Evolutionary conservation across 1,284 basidiomycete genomes (phyloP).

Genomic region (Porogramme epimiltina): DNA sequence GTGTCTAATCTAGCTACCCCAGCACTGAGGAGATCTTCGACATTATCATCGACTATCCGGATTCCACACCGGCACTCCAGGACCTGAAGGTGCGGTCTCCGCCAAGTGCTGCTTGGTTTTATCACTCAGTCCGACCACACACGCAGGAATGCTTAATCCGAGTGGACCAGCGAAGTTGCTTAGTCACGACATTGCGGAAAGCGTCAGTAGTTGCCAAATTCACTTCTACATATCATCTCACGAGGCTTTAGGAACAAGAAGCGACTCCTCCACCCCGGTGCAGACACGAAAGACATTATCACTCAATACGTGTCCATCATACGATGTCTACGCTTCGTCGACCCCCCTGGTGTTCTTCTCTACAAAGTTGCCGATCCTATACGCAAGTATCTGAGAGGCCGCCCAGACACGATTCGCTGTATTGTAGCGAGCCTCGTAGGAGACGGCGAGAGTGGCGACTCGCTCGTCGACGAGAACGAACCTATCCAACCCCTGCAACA

Average conservation of each 20-base stretch:
- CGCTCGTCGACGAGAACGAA: conserved; percentile 78
- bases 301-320: conserved; percentile 95
- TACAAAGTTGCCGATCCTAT: conserved; percentile 93
- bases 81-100: conserved; percentile 76
- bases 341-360: conserved; percentile 90
- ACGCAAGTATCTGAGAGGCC: conserved; percentile 80
- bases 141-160: conserved; percentile 73
- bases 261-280: conserved; percentile 93
- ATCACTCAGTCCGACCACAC: neutral
- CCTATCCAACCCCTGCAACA: conserved; percentile 75
- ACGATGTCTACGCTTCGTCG: conserved; percentile 86
- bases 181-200: conserved; percentile 72
- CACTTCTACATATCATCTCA: neutral
- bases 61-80: conserved; percentile 83
- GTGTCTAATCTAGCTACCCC: neutral
- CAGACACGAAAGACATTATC: conserved; percentile 92
- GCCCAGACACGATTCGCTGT: conserved; percentile 89
- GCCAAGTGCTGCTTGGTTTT: neutral
- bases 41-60: conserved; percentile 93
- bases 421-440: conserved; percentile 92
- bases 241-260: conserved; percentile 66
- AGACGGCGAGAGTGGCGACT: conserved; percentile 81
- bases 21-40: conserved; percentile 92
- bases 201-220: conserved; percentile 47
- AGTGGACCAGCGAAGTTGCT: conserved; percentile 73